These are phyloP conservation scores for Echria macrotheca DNA, from an alignment of 495 filamentous ascomycete species.

Conservation along the genomic window DNA sequence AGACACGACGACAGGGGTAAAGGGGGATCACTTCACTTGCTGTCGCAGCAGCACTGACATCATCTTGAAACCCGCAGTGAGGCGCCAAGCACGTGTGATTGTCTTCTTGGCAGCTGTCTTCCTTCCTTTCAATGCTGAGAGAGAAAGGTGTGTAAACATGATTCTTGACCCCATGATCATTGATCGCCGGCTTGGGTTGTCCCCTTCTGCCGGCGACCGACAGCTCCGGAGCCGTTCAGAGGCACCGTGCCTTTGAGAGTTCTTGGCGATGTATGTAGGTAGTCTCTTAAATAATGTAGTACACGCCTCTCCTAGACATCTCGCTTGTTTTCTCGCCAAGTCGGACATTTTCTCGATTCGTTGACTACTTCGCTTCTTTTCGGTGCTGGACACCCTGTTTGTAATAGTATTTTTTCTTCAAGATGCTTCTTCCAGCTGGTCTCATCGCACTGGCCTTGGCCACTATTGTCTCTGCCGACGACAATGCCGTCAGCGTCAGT, in stretches of 20 bases:
- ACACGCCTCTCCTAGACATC: neutral
- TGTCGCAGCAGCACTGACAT: neutral
- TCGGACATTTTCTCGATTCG: neutral
- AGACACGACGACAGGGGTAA: too few species aligned
- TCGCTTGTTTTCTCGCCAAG: neutral
- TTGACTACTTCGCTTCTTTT: neutral
- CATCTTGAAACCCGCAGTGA: constrained; percentile 3
- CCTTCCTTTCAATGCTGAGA: neutral
- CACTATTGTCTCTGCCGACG: constrained; percentile 9
- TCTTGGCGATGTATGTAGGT: neutral
- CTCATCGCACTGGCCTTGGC: constrained; percentile 12
- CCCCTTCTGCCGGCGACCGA: neutral
- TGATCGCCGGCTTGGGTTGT: neutral
- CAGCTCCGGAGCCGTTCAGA: neutral
- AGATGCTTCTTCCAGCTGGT: constrained; percentile 5
- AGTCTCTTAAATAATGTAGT: neutral
- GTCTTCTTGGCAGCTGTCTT: neutral
- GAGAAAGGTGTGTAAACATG: neutral
- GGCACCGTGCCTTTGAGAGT: too few species aligned
- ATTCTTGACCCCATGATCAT: neutral
- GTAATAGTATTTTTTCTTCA: neutral
- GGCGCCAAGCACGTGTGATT: constrained; percentile 11
- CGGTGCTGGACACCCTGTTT: constrained; percentile 10
- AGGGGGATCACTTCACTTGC: too few species aligned
- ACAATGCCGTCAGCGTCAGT: constrained; percentile 16